Conservation (phyloP, 805 yeast genomes). For the Kregervanrija pseudodelftensis region DNA sequence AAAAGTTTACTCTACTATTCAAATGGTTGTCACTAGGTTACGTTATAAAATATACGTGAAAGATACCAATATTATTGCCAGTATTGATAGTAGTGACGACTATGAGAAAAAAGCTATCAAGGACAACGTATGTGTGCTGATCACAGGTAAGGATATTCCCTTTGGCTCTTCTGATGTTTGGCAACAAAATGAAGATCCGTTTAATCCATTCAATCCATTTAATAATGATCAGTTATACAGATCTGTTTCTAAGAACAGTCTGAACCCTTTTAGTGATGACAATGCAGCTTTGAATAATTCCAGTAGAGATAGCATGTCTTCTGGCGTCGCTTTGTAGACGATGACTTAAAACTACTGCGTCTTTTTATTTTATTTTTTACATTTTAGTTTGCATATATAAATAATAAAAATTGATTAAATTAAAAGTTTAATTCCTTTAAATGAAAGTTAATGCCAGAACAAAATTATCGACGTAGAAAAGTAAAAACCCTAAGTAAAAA, state of each 20-base stretch:
- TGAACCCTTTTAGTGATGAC: slow-evolving; percentile 22
- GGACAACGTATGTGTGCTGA: too few relatives aligned
- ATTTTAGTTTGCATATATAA: too few relatives aligned
- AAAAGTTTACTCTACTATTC: slow-evolving; percentile 39
- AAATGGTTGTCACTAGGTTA: slow-evolving; percentile 42
- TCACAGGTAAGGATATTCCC: too few relatives aligned
- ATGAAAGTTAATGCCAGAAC: not conserved
- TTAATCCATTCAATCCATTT: slow-evolving; percentile 13
- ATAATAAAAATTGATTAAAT: too few relatives aligned
- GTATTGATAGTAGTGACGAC: not conserved
- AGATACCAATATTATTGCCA: not conserved
- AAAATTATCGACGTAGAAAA: not conserved
- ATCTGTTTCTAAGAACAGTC: slow-evolving; percentile 20
- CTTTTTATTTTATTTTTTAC: too few relatives aligned
- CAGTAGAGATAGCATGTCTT: not conserved
- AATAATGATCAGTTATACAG: slow-evolving; percentile 11
- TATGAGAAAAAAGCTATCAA: not conserved
- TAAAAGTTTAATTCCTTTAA: too few relatives aligned
- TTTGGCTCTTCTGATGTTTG: too few relatives aligned
- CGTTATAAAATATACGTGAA: slow-evolving; percentile 25
- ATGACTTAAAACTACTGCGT: too few relatives aligned
- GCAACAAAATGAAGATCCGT: slow-evolving; percentile 6
- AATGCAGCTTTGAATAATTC: not conserved
- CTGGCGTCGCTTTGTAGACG: not conserved
- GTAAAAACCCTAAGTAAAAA: not conserved